These are phyloP conservation scores for Phytophthora aleatoria DNA, from an alignment of 352 stramenopile species.

Conservation along the genomic window DNA sequence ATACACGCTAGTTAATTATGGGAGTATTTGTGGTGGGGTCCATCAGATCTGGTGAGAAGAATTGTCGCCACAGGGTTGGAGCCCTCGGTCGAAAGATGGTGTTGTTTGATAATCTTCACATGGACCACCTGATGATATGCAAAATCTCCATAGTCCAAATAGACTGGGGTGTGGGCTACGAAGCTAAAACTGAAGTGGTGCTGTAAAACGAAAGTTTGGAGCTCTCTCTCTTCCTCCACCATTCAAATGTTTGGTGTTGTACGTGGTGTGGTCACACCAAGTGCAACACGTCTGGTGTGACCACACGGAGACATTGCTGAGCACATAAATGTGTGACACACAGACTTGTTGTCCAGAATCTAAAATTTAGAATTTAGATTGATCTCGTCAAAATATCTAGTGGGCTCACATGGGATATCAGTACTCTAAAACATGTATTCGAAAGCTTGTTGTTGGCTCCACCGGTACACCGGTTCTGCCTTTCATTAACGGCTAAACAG, in stretches of 20 bases:
- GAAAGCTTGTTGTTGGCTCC: no score
- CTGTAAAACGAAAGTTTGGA: no score
- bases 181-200: constrained; percentile 2
- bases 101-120: constrained; percentile 41
- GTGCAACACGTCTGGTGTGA: neutral
- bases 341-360: no score
- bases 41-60: constrained; percentile 48
- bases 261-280: constrained; percentile 1
- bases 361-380: no score
- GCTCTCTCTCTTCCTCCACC: neutral
- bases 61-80: constrained; percentile 47
- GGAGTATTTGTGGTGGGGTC: constrained; percentile 18
- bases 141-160: neutral
- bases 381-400: no score
- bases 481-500: no score
- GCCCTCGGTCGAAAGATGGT: constrained; percentile 54
- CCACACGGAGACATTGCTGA: neutral
- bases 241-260: constrained; percentile 4
- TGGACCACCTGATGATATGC: constrained; percentile 21
- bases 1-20: neutral
- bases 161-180: neutral
- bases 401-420: no score
- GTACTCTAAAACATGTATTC: no score
- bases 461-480: no score
- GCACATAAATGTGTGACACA: no score